These are phyloP conservation scores for Zygosaccharomyces kombuchaensis DNA, from an alignment of 805 yeast genomes.

Conservation along the genomic window DNA sequence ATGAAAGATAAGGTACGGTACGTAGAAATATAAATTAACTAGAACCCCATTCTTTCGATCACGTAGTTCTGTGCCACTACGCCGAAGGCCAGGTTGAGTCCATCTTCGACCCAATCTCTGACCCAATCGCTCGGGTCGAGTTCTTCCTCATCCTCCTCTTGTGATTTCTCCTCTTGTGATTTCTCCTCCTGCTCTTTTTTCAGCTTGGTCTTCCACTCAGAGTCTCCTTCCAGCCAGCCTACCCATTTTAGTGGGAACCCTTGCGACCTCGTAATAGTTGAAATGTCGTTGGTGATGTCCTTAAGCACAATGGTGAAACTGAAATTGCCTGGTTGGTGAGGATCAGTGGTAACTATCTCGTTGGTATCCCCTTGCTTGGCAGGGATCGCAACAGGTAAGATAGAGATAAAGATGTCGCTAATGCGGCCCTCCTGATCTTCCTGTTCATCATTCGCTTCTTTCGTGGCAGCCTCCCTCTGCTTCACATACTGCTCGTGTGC, in stretches of 20 bases:
- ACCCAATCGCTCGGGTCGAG: constrained; percentile 83
- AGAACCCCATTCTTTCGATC: constrained; percentile 63
- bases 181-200: constrained; percentile 31
- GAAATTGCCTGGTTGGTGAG: constrained; percentile 49
- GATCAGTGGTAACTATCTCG: constrained; percentile 36
- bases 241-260: constrained; percentile 90
- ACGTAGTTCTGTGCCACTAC: constrained; percentile 88
- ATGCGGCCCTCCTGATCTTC: constrained; percentile 24
- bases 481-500: constrained; percentile 30
- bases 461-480: constrained; percentile 17
- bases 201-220: constrained; percentile 29
- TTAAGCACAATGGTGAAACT: constrained; percentile 69
- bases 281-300: constrained; percentile 74
- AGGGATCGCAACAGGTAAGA: constrained; percentile 51
- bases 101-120: constrained; percentile 71
- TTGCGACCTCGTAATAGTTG: constrained; percentile 75
- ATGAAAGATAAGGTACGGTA: constrained; percentile 3
- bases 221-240: constrained; percentile 63
- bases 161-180: constrained; percentile 28
- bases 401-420: constrained; percentile 66
- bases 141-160: constrained; percentile 40
- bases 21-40: constrained; percentile 5
- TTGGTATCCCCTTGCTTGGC: constrained; percentile 19
- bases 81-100: constrained; percentile 75
- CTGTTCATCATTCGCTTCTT: constrained; percentile 11